These are phyloP conservation scores for Boletus pseudopeckii DNA, from an alignment of 768 basidiomycete genomes.

Conservation along the genomic window DNA sequence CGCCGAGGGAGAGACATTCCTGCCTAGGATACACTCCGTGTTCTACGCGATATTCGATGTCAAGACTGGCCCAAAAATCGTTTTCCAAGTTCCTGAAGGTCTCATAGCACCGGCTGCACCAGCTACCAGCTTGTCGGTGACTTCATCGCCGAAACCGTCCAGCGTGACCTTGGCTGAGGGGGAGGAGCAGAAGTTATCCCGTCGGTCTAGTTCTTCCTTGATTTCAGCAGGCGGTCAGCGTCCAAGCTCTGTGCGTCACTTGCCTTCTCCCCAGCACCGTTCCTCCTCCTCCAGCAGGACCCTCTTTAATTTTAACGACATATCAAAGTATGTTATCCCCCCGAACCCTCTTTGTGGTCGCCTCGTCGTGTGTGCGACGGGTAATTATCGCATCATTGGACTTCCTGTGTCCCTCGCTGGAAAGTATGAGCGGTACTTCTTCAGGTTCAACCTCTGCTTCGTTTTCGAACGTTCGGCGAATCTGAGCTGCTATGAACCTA, in stretches of 20 bases:
- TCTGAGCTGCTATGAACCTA: conserved; percentile 91
- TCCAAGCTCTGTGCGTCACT: conserved; percentile 39
- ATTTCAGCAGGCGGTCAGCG: conserved; percentile 46
- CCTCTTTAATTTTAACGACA: conserved; percentile 86
- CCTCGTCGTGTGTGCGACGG: conserved; percentile 82
- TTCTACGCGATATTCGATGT: conserved; percentile 95
- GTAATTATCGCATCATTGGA: conserved; percentile 82
- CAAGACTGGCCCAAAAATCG: conserved; percentile 80
- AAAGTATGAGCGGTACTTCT: conserved; percentile 81
- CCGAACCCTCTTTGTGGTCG: conserved; percentile 80
- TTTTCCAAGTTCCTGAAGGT: conserved; percentile 92
- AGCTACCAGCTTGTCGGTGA: conserved; percentile 27
- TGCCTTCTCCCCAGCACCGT: conserved; percentile 45
- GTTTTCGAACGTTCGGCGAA: conserved; percentile 92
- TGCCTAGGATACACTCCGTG: conserved; percentile 77
- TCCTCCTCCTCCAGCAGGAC: conserved; percentile 47
- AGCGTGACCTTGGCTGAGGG: conserved; percentile 28
- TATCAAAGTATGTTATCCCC: conserved; percentile 94
- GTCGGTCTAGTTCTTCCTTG: conserved; percentile 51
- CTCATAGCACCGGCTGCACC: conserved; percentile 55
- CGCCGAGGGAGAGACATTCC: conserved; percentile 61
- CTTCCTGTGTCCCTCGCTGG: conserved; percentile 81
- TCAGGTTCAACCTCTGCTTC: conserved; percentile 93
- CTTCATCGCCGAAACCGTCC: conserved; percentile 35
- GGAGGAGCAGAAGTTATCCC: conserved; percentile 40